Base-by-base conservation (phyloP, 2,329 filamentous ascomycete genomes). In the Chrysoporthe puriensis region DNA sequence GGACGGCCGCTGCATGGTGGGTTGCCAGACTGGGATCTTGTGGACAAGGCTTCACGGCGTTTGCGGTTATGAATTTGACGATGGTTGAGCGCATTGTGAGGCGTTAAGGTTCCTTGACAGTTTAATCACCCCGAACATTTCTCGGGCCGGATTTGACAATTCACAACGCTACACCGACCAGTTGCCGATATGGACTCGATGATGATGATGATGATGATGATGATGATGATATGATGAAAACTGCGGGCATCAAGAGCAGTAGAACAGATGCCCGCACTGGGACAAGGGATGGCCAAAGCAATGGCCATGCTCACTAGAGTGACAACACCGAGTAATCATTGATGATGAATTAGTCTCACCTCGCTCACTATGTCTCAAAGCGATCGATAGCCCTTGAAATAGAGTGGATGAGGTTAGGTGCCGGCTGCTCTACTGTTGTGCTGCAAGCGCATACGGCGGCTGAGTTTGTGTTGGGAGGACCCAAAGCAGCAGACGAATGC, bases 401-500 rank as follows among this genome's bases (percentile, higher is more conserved):
- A 2, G 18, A 36, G 32, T 9, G 36, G 56, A n/a, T n/a, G n/a
- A 34, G 32, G 34, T 42, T 26, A 13, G 56, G 18, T 9, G 4
- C 11, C 18, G 34, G 16, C 4, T 36, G 9, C 54, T 42, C 18
- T n/a, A n/a, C 57, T 21, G 14, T 14, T 60, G 7, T 13, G 11
- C 57, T 26, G 57, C 57, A 60, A 43, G 57, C 57, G 57, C 57
- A 16, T 60, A 26, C n/a, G 32, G 57, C 40, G 40, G 57, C 57
- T 60, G 26, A 32, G n/a, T 14, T 42, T 16, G 26, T 5, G 21
- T 11, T 54, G 1, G 52, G 56, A 40, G 11, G 34, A 42, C 6
- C 32, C 21, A 13, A 32, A 54, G 50, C 11, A 32, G 21, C 26
- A 54, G 26, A 3, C 50, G 32, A 26, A 58, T 58, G 34, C 34